Percentiles rank a stretch among this genome's conserved stretches.
Evolutionary conservation across 768 basidiomycete species (phyloP).

Genomic region (Clitopilus passeckerianus): DNA sequence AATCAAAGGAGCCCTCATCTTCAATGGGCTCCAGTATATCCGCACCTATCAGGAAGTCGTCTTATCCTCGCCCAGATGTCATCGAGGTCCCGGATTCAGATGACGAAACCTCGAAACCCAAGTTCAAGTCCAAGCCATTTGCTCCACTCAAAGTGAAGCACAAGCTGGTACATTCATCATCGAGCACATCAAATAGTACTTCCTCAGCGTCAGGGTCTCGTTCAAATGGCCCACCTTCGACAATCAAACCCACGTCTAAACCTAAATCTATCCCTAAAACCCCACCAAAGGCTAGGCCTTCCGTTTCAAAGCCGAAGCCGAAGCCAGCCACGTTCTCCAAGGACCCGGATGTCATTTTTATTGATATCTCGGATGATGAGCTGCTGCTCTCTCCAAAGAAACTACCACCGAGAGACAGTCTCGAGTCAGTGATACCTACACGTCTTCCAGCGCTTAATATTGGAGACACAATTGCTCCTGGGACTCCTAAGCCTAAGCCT

Average conservation of each 20-base stretch:
- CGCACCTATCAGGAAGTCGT: background rate
- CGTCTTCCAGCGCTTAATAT: too few species aligned
- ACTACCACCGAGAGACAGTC: background rate
- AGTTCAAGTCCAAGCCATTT: background rate
- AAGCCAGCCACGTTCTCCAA: background rate
- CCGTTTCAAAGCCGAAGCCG: background rate
- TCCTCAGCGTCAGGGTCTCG: background rate
- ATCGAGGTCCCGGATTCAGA: background rate
- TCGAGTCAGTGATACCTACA: too few species aligned
- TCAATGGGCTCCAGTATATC: background rate
- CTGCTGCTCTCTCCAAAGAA: background rate
- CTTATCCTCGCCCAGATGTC: background rate
- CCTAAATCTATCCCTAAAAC: too few species aligned
- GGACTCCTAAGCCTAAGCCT: too few species aligned
- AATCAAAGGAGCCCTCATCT: background rate
- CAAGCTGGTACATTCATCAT: background rate
- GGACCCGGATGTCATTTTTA: background rate
- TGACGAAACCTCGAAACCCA: background rate
- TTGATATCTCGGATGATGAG: background rate
- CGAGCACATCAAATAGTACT: background rate
- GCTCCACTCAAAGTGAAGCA: background rate
- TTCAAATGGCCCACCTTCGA: background rate
- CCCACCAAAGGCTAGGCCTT: background rate
- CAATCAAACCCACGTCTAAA: background rate
- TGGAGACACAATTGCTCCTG: too few species aligned